phyloP scores from a whole-genome alignment of 805 yeast species.

The Spathaspora passalidarum region DNA sequence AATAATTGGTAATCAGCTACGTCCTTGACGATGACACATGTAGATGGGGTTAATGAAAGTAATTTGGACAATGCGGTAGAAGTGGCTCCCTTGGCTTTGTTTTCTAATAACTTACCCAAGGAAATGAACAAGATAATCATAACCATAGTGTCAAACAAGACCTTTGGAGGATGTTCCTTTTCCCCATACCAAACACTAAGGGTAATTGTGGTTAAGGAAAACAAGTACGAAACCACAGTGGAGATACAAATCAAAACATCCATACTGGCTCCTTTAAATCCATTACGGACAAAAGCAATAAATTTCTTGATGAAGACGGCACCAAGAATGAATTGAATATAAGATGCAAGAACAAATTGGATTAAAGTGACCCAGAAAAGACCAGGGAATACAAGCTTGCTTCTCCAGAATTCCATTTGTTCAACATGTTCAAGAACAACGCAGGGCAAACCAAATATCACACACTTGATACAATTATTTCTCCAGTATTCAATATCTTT shows the following conservation, averaged over 20 bases:
- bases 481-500: conserved; percentile 77
- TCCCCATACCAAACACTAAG: conserved; percentile 44
- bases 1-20: conserved; percentile 19
- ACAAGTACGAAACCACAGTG: conserved; percentile 72
- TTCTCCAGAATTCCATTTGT: conserved; percentile 28
- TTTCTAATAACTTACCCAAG: conserved; percentile 88
- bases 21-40: conserved; percentile 62
- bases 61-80: conserved; percentile 82
- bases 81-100: conserved; percentile 90
- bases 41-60: conserved; percentile 75
- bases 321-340: conserved; percentile 69
- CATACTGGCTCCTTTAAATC: conserved; percentile 70
- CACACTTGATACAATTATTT: conserved; percentile 47
- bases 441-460: conserved; percentile 63
- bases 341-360: conserved; percentile 54
- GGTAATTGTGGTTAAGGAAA: conserved; percentile 64
- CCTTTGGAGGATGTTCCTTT: conserved; percentile 51
- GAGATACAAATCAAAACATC: conserved; percentile 85
- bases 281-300: conserved; percentile 59
- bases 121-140: conserved; percentile 84
- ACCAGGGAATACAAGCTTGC: conserved; percentile 51
- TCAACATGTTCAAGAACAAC: conserved; percentile 48
- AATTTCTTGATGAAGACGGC: conserved; percentile 63
- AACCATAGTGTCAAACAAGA: conserved; percentile 80
- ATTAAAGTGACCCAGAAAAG: conserved; percentile 61